These are phyloP conservation scores for Volutella citrinella DNA, from an alignment of 2,329 filamentous ascomycete genomes.

Conservation along the genomic window DNA sequence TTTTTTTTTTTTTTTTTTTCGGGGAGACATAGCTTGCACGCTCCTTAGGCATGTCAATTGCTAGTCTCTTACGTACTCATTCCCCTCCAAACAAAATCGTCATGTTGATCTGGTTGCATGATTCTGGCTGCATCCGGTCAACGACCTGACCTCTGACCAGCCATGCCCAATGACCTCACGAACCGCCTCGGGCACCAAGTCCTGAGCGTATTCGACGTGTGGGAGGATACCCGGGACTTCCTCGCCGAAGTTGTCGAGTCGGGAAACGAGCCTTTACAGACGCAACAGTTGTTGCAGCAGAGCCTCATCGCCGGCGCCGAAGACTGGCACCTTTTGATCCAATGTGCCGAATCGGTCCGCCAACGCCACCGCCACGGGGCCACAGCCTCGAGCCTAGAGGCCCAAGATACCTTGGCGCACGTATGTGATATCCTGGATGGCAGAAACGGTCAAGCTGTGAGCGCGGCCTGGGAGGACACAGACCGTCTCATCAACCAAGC, in stretches of 20 bases:
- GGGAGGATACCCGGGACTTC: conserved; percentile 28
- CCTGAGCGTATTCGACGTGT: conserved; percentile 32
- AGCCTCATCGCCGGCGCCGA: conserved; percentile 33
- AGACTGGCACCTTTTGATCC: conserved; percentile 32
- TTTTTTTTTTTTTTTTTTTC: no score
- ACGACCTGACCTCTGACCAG: no score
- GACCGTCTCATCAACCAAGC: conserved; percentile 33
- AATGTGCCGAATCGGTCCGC: conserved; percentile 31
- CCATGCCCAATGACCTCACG: conserved; percentile 8
- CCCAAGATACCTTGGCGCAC: conserved; percentile 32
- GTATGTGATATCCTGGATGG: conserved; percentile 24
- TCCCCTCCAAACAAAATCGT: conserved; percentile 8
- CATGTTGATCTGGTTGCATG: conserved; percentile 15
- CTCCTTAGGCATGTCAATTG: no score
- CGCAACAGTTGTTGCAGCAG: conserved; percentile 24
- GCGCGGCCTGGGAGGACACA: conserved; percentile 31
- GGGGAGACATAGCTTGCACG: no score
- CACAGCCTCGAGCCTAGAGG: conserved; percentile 24
- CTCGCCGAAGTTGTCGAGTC: conserved; percentile 30
- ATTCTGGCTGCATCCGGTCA: no score
- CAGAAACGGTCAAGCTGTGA: conserved; percentile 3
- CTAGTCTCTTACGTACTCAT: no score
- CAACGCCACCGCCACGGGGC: conserved; percentile 16
- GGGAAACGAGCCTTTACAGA: conserved; percentile 24
- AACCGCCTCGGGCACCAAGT: conserved; percentile 23